Evolutionary conservation across 2,329 filamentous ascomycete genomes (phyloP), one percentile per base, ranked within the genome.

Genomic region (Pyrenophora seminiperda): DNA sequence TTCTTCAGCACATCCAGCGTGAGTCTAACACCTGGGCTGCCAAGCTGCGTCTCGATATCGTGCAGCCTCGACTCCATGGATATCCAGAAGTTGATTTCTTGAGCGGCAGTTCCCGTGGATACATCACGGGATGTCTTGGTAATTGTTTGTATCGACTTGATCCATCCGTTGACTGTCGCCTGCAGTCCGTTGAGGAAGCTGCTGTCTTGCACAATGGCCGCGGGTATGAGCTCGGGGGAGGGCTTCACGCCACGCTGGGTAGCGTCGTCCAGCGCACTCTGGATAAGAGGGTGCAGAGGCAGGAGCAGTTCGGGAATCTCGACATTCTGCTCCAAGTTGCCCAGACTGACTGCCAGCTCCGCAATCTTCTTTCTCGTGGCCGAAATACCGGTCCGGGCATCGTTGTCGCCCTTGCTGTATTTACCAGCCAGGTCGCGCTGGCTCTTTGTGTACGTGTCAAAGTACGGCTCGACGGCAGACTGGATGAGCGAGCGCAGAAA

Each of bases 1-100:
- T 97, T 90, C 74, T 95, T 93, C 56, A 99, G 81, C 54, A 99
- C 93, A 63, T 97, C 93, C 71, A 99, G 83, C 0, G 95, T 97
- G 65, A 99, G 76, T 62, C 85, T 81, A 15, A 99, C 93, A 20
- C 94, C 94, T 47, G 96, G 90, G 58, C 92, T 91, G 55, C 87
- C 82, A 48, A 99, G 82, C 73, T 97, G 93, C 32, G 82, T 84
- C 72, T 97, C 93, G 52, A 99, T 96, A 20, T 88, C 88, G 71
- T 97, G 92, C 57, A 99, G 76, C 4, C 92, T 90, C 13, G 88
- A 89, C 74, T 99, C 95, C 89, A 99, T 96, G 2, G 91, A 95
- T 41, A 99, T 75, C 94, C 94, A 99, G 70, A 99, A 99, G 73
- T 97, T 97, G 73, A 99, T 96, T 74, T 99, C 94, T 73, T 97